Evolutionary conservation across 768 basidiomycete species (phyloP).

Genomic region (Podaxis mareebaensis): DNA sequence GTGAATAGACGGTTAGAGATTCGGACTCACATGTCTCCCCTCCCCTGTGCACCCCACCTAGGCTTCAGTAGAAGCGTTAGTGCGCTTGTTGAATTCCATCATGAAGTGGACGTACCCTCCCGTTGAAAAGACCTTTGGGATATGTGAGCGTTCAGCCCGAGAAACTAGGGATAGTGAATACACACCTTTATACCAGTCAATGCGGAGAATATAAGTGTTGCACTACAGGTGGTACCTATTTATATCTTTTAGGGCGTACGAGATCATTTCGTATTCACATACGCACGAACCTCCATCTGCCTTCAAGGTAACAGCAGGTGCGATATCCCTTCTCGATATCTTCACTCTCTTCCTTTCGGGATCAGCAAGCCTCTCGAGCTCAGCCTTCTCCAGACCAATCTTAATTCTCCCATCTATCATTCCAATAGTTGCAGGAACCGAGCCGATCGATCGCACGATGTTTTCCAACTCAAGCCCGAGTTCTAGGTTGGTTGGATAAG

Average conservation of each 20-base stretch:
- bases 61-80: slow-evolving; percentile 21
- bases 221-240: slow-evolving; percentile 68
- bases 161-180: neutral
- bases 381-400: slow-evolving; percentile 68
- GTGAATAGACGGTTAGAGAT: neutral
- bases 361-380: slow-evolving; percentile 72
- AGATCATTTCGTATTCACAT: neutral
- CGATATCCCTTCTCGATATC: slow-evolving; percentile 81
- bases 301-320: slow-evolving; percentile 64
- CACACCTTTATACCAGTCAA: slow-evolving; percentile 83
- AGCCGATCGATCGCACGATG: slow-evolving; percentile 72
- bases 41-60: slow-evolving; percentile 48
- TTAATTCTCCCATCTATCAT: slow-evolving; percentile 82
- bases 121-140: slow-evolving; percentile 79
- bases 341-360: slow-evolving; percentile 51
- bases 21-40: slow-evolving; percentile 39
- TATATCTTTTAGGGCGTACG: slow-evolving; percentile 17
- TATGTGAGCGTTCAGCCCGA: neutral
- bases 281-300: slow-evolving; percentile 66
- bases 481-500: slow-evolving; percentile 73
- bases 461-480: slow-evolving; percentile 71
- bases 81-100: neutral
- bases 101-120: slow-evolving; percentile 67
- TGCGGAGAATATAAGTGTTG: slow-evolving; percentile 73
- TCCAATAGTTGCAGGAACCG: slow-evolving; percentile 91